Conservation (phyloP, 169 alveolate genomes). For the Hepatocystis sp. region DNA sequence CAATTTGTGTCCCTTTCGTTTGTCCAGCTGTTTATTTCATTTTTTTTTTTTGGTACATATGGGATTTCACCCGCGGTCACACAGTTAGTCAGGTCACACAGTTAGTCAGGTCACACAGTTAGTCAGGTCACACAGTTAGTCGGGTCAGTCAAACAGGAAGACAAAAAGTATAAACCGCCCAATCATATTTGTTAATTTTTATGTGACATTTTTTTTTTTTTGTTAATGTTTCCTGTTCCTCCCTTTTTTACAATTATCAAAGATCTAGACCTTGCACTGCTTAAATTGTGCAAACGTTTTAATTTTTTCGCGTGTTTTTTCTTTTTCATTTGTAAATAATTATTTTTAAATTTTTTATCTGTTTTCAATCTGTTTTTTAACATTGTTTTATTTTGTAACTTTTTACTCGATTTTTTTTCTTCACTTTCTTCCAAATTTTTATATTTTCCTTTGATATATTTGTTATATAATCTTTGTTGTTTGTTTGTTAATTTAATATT, state of each 20-base stretch:
- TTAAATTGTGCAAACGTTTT: slow-evolving; percentile 20
- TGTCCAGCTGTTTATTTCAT: no score
- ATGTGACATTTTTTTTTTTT: no score
- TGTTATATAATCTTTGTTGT: slow-evolving; percentile 70
- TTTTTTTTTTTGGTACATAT: no score
- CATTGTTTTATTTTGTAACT: slow-evolving; percentile 18
- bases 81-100: no score
- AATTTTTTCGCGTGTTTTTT: slow-evolving; percentile 21
- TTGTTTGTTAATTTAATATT: slow-evolving; percentile 77
- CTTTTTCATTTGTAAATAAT: slow-evolving; percentile 17
- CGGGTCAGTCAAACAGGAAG: no score
- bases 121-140: no score
- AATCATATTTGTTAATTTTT: no score
- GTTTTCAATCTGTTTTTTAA: slow-evolving; percentile 42
- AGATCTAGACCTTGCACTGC: slow-evolving; percentile 50
- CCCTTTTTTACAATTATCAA: slow-evolving; percentile 20
- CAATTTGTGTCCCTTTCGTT: not conserved
- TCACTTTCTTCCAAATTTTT: no score
- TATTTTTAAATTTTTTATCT: slow-evolving; percentile 27
- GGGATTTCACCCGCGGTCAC: no score
- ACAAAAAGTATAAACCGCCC: no score
- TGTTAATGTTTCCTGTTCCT: slow-evolving; percentile 8
- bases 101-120: no score
- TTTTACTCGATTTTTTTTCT: no score
- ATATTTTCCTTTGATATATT: slow-evolving; percentile 48